A percentile compares a stretch with the other conserved stretches of the same genome.
Conservation (phyloP, 306 rosid genomes). For the Datisca glomerata region DNA sequence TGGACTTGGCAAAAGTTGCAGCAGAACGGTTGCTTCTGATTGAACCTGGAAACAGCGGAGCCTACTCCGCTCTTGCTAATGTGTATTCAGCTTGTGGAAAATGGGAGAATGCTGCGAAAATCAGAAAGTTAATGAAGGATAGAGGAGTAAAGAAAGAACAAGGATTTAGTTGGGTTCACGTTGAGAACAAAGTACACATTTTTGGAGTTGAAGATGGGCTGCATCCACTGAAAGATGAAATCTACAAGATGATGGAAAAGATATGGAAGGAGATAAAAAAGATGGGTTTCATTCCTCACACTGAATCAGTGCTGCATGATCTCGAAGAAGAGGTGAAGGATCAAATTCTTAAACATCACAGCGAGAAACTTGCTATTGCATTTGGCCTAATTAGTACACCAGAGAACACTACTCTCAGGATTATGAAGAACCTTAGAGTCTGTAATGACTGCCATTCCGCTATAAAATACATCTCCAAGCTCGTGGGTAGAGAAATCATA, state of each 20-base stretch:
- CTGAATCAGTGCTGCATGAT: constrained; percentile 52
- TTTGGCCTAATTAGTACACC: constrained; percentile 68
- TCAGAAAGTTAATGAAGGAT: constrained; percentile 77
- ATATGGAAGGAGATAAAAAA: constrained; percentile 75
- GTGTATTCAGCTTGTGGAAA: constrained; percentile 67
- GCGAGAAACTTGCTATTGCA: constrained; percentile 78
- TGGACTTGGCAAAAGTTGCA: constrained; percentile 65
- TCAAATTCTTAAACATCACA: constrained; percentile 57
- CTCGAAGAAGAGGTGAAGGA: constrained; percentile 72
- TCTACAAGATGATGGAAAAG: constrained; percentile 47
- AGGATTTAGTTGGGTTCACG: constrained; percentile 79
- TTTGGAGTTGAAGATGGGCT: constrained; percentile 68
- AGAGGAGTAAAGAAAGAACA: constrained; percentile 74
- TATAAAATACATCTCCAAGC: constrained; percentile 78
- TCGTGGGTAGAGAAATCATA: constrained; percentile 65
- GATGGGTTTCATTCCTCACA: constrained; percentile 55
- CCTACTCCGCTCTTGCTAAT: constrained; percentile 72
- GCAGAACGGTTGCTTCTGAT: constrained; percentile 66
- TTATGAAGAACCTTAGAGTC: constrained; percentile 84
- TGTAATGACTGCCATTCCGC: constrained; percentile 79
- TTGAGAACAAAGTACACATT: constrained; percentile 54
- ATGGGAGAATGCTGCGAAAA: constrained; percentile 76
- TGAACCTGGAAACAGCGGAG: constrained; percentile 81
- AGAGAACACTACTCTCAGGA: constrained; percentile 40
- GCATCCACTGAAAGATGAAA: constrained; percentile 65